Evolutionary conservation across 2,329 filamentous ascomycete species (phyloP).

Genomic region (Aureobasidium sp.): DNA sequence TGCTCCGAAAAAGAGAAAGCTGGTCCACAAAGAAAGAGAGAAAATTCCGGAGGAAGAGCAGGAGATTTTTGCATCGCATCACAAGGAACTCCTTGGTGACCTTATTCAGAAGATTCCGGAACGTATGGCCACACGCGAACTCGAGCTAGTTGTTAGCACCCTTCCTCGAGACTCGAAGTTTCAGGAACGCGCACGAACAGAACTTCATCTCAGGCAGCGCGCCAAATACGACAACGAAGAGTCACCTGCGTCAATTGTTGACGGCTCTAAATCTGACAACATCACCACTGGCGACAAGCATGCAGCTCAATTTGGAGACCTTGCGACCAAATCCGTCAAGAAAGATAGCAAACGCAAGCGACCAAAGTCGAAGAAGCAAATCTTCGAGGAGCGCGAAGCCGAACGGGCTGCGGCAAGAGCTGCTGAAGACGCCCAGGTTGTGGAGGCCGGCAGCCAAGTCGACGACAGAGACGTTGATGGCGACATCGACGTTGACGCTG

Average conservation of each 20-base stretch:
- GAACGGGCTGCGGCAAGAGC: conserved; percentile 37
- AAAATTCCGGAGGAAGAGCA: conserved; percentile 31
- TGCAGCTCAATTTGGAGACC: conserved; percentile 13
- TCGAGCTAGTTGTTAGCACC: conserved; percentile 48
- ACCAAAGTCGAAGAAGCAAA: conserved; percentile 68
- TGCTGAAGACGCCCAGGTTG: conserved; percentile 20
- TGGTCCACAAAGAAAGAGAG: conserved; percentile 21
- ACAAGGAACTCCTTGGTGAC: conserved; percentile 39
- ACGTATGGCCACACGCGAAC: conserved; percentile 56
- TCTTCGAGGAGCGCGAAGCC: conserved; percentile 59
- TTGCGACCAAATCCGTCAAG: conserved; percentile 26
- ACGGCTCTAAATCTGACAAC: conserved; percentile 18
- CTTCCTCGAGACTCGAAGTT: conserved; percentile 53
- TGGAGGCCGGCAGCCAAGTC: conserved; percentile 26
- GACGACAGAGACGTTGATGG: conserved; percentile 23
- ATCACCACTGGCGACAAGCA: conserved; percentile 12
- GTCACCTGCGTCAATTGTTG: conserved; percentile 14
- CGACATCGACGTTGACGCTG: conserved; percentile 34
- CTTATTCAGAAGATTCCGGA: conserved; percentile 55
- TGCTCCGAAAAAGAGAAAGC: conserved; percentile 35
- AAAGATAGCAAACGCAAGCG: conserved; percentile 49
- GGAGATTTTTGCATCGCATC: conserved; percentile 32
- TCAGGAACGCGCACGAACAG: conserved; percentile 63
- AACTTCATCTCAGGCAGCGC: conserved; percentile 65
- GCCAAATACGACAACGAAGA: conserved; percentile 70